Evolutionary conservation across 345 rosid species (phyloP).

Genomic region (Dimocarpus longan): DNA sequence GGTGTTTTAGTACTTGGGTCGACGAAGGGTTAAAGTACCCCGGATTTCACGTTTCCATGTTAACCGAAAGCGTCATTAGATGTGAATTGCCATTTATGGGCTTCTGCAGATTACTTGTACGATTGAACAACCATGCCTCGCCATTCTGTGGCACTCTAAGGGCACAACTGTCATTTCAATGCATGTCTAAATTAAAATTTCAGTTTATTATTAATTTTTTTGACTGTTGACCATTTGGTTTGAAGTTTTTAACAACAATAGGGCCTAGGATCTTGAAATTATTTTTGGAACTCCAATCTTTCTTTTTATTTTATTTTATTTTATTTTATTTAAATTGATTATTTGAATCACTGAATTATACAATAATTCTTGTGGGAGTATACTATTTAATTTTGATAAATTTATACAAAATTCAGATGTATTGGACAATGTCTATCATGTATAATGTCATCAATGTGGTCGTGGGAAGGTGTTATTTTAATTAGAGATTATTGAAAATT

Average conservation of each 20-base stretch:
- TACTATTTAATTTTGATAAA: too few species aligned
- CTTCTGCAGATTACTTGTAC: constrained; percentile 2
- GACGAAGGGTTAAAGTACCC: constrained; percentile 14
- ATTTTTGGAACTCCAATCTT: too few species aligned
- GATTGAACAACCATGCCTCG: not conserved
- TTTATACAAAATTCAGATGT: too few species aligned
- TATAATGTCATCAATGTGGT: too few species aligned
- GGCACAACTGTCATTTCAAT: not conserved
- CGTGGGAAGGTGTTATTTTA: too few species aligned
- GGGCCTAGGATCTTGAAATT: too few species aligned
- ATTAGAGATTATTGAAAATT: too few species aligned
- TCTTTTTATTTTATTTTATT: too few species aligned
- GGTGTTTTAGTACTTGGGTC: constrained; percentile 18
- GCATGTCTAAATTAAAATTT: not conserved
- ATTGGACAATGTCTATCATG: too few species aligned
- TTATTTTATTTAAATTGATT: too few species aligned
- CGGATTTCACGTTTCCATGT: constrained; percentile 36
- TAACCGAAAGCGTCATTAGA: constrained; percentile 27
- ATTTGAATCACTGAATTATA: too few species aligned
- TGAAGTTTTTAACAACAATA: not conserved
- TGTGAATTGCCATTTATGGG: constrained; percentile 24
- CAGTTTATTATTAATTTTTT: not conserved
- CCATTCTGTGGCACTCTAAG: not conserved
- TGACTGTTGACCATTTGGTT: not conserved
- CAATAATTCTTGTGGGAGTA: too few species aligned